Evolutionary conservation across 2,329 filamentous ascomycete species (phyloP).

Genomic region (Sporothrix schenckii): DNA sequence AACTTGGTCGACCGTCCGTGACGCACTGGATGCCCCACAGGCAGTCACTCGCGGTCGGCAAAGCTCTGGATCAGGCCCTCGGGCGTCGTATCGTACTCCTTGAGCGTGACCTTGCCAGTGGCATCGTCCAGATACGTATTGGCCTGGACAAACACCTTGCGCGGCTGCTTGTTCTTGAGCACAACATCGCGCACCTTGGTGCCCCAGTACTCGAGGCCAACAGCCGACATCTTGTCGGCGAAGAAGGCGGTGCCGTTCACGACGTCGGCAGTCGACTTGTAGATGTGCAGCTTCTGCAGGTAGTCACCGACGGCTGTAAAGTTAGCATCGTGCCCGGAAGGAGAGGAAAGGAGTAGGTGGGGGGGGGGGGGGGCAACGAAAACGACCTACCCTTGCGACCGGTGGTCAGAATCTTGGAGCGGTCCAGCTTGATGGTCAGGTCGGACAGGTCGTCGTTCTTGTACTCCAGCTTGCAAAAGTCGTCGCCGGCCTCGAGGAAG

Average conservation of each 20-base stretch:
- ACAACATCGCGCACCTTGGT: constrained; percentile 76
- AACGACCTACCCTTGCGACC: constrained; percentile 65
- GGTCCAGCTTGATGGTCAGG: constrained; percentile 79
- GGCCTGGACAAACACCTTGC: constrained; percentile 91
- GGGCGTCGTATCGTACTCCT: constrained; percentile 81
- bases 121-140: constrained; percentile 76
- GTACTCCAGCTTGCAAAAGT: constrained; percentile 82
- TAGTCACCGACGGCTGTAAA: constrained; percentile 74
- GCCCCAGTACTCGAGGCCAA: constrained; percentile 81
- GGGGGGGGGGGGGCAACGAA: background rate
- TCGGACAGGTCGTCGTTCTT: constrained; percentile 74
- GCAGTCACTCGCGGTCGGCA: constrained; percentile 58
- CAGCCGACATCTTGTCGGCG: constrained; percentile 72
- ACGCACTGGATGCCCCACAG: background rate
- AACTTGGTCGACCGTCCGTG: background rate
- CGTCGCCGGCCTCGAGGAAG: constrained; percentile 81
- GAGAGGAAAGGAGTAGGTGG: background rate
- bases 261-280: constrained; percentile 87
- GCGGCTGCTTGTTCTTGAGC: constrained; percentile 75
- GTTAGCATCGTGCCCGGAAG: background rate
- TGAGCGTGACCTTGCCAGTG: constrained; percentile 71
- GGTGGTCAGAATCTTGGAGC: constrained; percentile 80
- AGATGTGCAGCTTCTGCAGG: constrained; percentile 88
- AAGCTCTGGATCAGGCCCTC: constrained; percentile 85
- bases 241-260: constrained; percentile 78